phyloP scores from a whole-genome alignment of 1,139 yeast genomes.

The Sugiyamaella pinicola region DNA sequence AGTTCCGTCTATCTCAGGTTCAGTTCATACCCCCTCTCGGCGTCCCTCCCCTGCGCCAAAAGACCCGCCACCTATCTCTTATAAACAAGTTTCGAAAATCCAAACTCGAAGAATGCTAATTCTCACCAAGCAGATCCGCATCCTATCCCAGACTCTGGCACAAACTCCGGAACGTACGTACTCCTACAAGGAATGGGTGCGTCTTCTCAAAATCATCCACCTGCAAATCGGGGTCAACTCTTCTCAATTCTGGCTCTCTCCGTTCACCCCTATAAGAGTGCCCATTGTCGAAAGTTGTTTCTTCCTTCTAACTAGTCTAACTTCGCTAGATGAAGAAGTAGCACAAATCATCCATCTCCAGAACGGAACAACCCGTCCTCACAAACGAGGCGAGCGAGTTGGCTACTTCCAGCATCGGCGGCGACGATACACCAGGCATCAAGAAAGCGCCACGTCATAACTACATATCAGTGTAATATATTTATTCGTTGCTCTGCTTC shows the following conservation, averaged over 20 bases:
- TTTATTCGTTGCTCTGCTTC: background rate
- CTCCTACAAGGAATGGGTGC: constrained; percentile 51
- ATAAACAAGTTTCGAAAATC: constrained; percentile 23
- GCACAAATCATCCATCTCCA: constrained; percentile 14
- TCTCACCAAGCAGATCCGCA: constrained; percentile 35
- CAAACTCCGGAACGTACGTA: constrained; percentile 44
- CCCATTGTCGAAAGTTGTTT: constrained; percentile 70
- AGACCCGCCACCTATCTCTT: background rate
- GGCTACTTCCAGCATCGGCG: constrained; percentile 6
- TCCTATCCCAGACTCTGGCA: constrained; percentile 32
- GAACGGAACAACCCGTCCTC: constrained; percentile 4
- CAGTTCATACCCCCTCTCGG: background rate
- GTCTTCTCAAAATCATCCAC: constrained; percentile 40
- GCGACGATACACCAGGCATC: background rate
- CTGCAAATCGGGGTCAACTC: constrained; percentile 35
- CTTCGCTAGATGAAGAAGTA: constrained; percentile 39
- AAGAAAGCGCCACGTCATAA: background rate
- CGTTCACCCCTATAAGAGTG: constrained; percentile 62
- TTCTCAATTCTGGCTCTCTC: constrained; percentile 56
- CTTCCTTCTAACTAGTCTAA: constrained; percentile 52
- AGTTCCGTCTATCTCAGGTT: background rate
- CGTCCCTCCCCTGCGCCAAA: background rate
- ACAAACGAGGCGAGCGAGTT: constrained; percentile 9
- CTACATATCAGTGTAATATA: no score
- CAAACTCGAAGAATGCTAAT: constrained; percentile 32